These are phyloP conservation scores for Neurospora sp. DNA, from an alignment of 495 filamentous ascomycete genomes.

Conservation along the genomic window DNA sequence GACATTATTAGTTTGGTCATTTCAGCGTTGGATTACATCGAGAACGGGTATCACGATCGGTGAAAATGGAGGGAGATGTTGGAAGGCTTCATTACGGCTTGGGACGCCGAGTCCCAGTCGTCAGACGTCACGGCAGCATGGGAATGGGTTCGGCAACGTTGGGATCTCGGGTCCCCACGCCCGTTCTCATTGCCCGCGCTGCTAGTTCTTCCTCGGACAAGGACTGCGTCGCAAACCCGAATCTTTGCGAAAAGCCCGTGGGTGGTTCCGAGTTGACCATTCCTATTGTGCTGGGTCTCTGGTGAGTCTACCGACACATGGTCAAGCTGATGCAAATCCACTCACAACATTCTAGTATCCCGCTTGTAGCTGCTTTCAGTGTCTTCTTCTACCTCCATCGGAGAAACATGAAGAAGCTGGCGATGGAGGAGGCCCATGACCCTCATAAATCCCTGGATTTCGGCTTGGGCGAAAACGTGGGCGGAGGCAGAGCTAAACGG, in stretches of 20 bases:
- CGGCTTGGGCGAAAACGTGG: conserved; percentile 51
- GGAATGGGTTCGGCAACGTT: conserved; percentile 4
- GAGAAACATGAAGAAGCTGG: conserved; percentile 60
- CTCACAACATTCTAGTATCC: conserved; percentile 48
- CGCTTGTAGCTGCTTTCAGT: conserved; percentile 55
- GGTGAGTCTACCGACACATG: conserved; percentile 49
- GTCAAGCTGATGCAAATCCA: conserved; percentile 17
- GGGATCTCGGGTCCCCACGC: conserved; percentile 10
- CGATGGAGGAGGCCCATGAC: conserved; percentile 72
- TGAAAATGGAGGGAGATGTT: conserved; percentile 20
- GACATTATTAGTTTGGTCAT: background rate
- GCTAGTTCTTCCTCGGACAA: conserved; percentile 4
- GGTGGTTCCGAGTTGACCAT: conserved; percentile 50
- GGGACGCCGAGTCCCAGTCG: conserved; percentile 18
- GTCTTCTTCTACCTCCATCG: conserved; percentile 70
- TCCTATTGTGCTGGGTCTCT: conserved; percentile 69
- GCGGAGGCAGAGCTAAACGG: conserved; percentile 30
- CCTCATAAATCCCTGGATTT: conserved; percentile 92
- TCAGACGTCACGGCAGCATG: conserved; percentile 3
- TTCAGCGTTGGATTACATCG: background rate
- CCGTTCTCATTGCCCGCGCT: conserved; percentile 9
- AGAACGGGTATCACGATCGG: conserved; percentile 4
- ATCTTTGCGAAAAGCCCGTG: conserved; percentile 45
- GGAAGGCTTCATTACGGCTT: conserved; percentile 13
- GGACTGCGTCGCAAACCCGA: conserved; percentile 14